These are phyloP conservation scores for Mycosphaerelloides madeirae DNA, from an alignment of 2,329 filamentous ascomycete genomes.

Conservation along the genomic window DNA sequence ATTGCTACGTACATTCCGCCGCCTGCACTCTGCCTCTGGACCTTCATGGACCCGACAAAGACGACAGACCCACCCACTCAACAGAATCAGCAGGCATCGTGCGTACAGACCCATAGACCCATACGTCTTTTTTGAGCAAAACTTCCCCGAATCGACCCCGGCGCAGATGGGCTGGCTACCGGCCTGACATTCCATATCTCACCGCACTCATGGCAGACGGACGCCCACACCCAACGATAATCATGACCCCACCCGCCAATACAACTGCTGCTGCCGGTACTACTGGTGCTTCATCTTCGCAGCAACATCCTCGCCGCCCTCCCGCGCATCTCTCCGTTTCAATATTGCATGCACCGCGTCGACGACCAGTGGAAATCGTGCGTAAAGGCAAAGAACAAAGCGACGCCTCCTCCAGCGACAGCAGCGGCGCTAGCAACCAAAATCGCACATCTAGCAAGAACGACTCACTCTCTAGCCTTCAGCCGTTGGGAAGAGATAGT, in stretches of 20 bases:
- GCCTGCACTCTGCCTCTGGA: not conserved
- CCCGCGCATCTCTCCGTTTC: slow-evolving; percentile 45
- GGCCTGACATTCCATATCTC: not conserved
- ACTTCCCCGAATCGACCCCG: not conserved
- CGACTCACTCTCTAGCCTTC: slow-evolving; percentile 38
- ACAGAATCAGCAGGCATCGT: not conserved
- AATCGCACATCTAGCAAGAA: slow-evolving; percentile 4
- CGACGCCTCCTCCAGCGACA: slow-evolving; percentile 20
- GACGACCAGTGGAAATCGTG: slow-evolving; percentile 2
- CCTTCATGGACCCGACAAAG: not conserved
- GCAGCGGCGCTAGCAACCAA: slow-evolving; percentile 2
- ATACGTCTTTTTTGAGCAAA: not conserved
- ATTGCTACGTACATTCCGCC: no score
- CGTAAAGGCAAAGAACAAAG: slow-evolving; percentile 14
- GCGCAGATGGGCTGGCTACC: slow-evolving; percentile 4
- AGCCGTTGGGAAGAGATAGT: slow-evolving; percentile 37
- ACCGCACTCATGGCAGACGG: slow-evolving; percentile 6
- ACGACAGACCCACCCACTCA: not conserved
- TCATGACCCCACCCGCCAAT: slow-evolving; percentile 19
- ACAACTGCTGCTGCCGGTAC: not conserved
- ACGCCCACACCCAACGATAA: slow-evolving; percentile 16
- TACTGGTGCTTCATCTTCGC: not conserved
- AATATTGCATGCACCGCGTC: slow-evolving; percentile 37
- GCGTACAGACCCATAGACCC: not conserved
- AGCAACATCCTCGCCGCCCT: slow-evolving; percentile 33